phyloP scores from a whole-genome alignment of 1,284 basidiomycete species.

The Pseudozyma thailandica region DNA sequence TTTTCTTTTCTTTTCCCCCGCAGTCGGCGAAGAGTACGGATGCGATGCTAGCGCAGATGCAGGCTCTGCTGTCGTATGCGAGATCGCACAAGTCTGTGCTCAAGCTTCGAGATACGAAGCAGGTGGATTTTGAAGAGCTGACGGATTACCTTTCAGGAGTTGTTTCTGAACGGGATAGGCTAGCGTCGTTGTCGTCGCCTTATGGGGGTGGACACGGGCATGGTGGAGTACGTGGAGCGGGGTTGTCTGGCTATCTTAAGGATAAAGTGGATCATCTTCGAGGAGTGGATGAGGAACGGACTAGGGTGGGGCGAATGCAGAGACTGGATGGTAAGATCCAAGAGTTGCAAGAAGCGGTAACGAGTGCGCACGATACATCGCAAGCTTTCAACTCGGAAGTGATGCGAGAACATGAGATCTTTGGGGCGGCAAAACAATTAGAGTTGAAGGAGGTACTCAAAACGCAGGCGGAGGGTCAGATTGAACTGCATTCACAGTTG shows the following conservation, averaged over 20 bases:
- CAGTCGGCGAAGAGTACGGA: slow-evolving; percentile 59
- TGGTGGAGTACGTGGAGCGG: slow-evolving; percentile 75
- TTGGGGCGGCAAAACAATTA: slow-evolving; percentile 86
- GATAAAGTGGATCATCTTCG: slow-evolving; percentile 90
- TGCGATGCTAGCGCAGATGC: slow-evolving; percentile 86
- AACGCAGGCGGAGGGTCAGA: slow-evolving; percentile 89
- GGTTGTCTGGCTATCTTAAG: slow-evolving; percentile 82
- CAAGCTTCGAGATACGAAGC: slow-evolving; percentile 95
- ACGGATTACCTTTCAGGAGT: slow-evolving; percentile 92
- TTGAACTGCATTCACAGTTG: slow-evolving; percentile 76
- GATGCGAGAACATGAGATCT: slow-evolving; percentile 85
- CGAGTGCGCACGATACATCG: slow-evolving; percentile 91
- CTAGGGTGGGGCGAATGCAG: slow-evolving; percentile 88
- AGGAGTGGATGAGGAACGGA: slow-evolving; percentile 91
- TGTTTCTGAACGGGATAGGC: slow-evolving; percentile 87
- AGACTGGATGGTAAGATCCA: slow-evolving; percentile 93
- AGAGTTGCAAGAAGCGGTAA: slow-evolving; percentile 97
- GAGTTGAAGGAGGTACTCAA: slow-evolving; percentile 96
- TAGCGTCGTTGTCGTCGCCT: slow-evolving; percentile 69
- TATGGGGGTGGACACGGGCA: slow-evolving; percentile 58
- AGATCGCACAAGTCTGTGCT: slow-evolving; percentile 89
- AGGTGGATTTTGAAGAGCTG: slow-evolving; percentile 97
- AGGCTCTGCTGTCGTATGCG: slow-evolving; percentile 87
- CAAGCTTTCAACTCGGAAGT: slow-evolving; percentile 95
- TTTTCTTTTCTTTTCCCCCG: not conserved